Conservation (phyloP, 2,329 filamentous ascomycete genomes). For the Cladosporium velox region DNA sequence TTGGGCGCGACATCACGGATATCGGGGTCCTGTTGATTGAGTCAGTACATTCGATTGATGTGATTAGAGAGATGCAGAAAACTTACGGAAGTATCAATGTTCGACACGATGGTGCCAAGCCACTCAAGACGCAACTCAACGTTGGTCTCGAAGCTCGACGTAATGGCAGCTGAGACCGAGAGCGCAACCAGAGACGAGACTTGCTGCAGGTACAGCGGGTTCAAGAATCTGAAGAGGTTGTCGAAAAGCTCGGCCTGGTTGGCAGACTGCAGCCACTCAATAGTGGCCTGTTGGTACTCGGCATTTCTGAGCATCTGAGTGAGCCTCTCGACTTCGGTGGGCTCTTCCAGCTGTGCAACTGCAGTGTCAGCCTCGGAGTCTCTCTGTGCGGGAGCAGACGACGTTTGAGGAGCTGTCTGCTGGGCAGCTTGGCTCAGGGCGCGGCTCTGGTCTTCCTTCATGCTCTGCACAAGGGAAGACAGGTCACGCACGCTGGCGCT, state of each 20-base stretch:
- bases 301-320: constrained; percentile 63
- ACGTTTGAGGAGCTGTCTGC: neutral
- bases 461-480: constrained; percentile 11
- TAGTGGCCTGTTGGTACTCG: constrained; percentile 48
- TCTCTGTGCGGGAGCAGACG: neutral
- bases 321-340: constrained; percentile 63
- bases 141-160: constrained; percentile 56
- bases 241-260: constrained; percentile 64
- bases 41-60: neutral
- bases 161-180: constrained; percentile 64
- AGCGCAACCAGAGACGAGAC: constrained; percentile 61
- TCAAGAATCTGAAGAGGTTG: constrained; percentile 59
- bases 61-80: neutral
- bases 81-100: constrained; percentile 57
- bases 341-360: constrained; percentile 41
- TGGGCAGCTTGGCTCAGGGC: neutral
- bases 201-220: constrained; percentile 57
- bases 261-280: constrained; percentile 62
- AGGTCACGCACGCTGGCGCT: constrained; percentile 17
- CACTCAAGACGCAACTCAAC: constrained; percentile 58
- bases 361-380: neutral
- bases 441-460: constrained; percentile 17
- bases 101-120: constrained; percentile 58
- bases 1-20: constrained; percentile 58
- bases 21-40: constrained; percentile 41